Percentiles rank a stretch among this genome's conserved stretches.
These are phyloP conservation scores for Populus hybrid DNA, from an alignment of 441 rosid genomes.

Conservation along the genomic window DNA sequence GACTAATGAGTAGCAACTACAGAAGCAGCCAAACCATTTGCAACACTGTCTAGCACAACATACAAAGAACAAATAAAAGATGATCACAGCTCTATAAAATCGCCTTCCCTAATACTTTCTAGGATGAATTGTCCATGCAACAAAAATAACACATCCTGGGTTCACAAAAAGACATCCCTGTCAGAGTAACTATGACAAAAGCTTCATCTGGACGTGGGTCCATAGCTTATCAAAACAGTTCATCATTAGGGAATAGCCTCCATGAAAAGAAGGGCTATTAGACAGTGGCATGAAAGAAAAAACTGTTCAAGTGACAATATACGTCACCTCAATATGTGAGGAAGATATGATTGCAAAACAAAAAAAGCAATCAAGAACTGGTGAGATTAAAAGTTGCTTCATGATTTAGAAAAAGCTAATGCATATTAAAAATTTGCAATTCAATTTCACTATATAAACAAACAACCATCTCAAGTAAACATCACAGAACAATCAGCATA, in stretches of 20 bases:
- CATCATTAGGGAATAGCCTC: slow-evolving; percentile 45
- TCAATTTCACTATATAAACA: too few species aligned
- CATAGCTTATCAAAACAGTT: slow-evolving; percentile 39
- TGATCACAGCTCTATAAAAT: background rate
- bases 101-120: background rate
- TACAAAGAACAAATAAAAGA: background rate
- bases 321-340: background rate
- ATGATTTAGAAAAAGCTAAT: background rate
- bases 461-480: too few species aligned
- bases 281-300: background rate
- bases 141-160: background rate
- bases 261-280: background rate
- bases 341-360: too few species aligned
- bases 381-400: background rate
- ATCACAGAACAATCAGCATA: background rate
- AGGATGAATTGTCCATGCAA: background rate
- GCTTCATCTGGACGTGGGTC: slow-evolving; percentile 51
- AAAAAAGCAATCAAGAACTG: background rate
- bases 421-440: background rate
- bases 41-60: background rate
- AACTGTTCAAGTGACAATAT: background rate
- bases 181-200: slow-evolving; percentile 72
- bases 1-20: background rate
- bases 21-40: too few species aligned
- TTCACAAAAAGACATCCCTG: slow-evolving; percentile 27